Percentiles rank a stretch among this genome's conserved stretches.
Conservation (phyloP, 2,329 filamentous ascomycete genomes). For the Alternaria sp. region DNA sequence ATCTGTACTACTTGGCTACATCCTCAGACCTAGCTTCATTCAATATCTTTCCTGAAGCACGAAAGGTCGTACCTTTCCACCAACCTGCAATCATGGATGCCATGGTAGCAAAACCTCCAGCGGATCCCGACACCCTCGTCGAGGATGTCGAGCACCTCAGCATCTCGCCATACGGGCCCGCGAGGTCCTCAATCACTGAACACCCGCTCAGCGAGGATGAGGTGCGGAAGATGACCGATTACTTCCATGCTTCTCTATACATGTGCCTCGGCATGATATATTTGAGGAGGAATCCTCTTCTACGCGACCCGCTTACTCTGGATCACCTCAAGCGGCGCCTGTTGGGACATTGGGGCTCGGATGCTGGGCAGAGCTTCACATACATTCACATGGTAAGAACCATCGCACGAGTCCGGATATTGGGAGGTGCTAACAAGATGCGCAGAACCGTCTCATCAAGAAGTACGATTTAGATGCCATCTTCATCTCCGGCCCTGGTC, state of each 20-base stretch:
- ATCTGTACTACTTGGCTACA: background rate
- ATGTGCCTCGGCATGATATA: constrained; percentile 83
- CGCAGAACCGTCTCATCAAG: constrained; percentile 74
- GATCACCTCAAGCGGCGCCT: constrained; percentile 77
- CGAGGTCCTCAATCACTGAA: constrained; percentile 68
- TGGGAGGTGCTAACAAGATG: too few relatives aligned
- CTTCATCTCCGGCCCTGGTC: constrained; percentile 78
- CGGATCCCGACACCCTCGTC: constrained; percentile 31
- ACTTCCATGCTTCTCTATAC: constrained; percentile 77
- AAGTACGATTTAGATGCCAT: constrained; percentile 76
- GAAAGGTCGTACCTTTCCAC: constrained; percentile 4
- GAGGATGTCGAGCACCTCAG: constrained; percentile 41
- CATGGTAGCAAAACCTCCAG: constrained; percentile 29
- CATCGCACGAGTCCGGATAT: too few relatives aligned
- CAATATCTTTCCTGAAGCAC: constrained; percentile 2
- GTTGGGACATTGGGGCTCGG: constrained; percentile 79
- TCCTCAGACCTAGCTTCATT: constrained; percentile 2
- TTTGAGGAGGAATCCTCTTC: constrained; percentile 74
- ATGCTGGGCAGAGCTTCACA: constrained; percentile 80
- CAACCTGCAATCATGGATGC: constrained; percentile 28
- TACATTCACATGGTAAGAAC: constrained; percentile 72
- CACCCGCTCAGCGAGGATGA: constrained; percentile 70
- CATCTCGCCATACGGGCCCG: constrained; percentile 68
- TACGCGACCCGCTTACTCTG: constrained; percentile 70
- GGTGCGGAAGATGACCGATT: constrained; percentile 71